Conservation (phyloP, 176 grass and related monocot species). For the Musa beccarii region DNA sequence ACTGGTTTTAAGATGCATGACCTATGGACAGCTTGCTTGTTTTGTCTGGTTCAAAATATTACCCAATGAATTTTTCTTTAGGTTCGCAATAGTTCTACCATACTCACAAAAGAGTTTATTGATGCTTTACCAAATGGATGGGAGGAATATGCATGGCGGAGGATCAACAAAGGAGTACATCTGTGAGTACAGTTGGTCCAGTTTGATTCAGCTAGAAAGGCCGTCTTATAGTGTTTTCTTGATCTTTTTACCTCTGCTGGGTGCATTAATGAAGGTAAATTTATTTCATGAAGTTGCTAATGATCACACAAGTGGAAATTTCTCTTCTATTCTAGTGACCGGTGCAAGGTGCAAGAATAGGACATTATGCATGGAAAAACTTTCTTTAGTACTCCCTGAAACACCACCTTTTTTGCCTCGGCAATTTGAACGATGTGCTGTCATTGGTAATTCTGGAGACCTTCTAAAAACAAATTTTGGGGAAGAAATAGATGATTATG, state of each 20-base stretch:
- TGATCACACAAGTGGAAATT: neutral
- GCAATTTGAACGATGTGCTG: constrained; percentile 78
- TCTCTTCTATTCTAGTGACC: constrained; percentile 38
- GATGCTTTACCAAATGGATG: constrained; percentile 91
- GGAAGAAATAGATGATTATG: constrained; percentile 87
- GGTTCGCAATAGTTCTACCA: constrained; percentile 89
- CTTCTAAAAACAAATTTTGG: constrained; percentile 96
- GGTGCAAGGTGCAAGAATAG: constrained; percentile 69
- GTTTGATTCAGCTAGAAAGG: neutral
- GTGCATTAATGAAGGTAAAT: neutral
- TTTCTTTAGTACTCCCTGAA: constrained; percentile 74
- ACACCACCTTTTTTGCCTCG: constrained; percentile 61
- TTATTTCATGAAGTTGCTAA: neutral
- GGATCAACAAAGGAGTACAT: constrained; percentile 90
- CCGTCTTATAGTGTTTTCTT: neutral
- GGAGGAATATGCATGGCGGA: constrained; percentile 91
- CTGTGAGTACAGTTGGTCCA: constrained; percentile 47
- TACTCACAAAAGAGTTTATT: constrained; percentile 94
- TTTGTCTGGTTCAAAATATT: neutral
- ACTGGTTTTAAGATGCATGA: neutral
- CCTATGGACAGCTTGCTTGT: neutral
- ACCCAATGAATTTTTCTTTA: constrained; percentile 20
- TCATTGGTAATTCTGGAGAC: constrained; percentile 89
- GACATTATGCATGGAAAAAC: constrained; percentile 82
- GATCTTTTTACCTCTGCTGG: neutral